Conservation (phyloP, 2,329 filamentous ascomycete species). For the Aureobasidium sp. region DNA sequence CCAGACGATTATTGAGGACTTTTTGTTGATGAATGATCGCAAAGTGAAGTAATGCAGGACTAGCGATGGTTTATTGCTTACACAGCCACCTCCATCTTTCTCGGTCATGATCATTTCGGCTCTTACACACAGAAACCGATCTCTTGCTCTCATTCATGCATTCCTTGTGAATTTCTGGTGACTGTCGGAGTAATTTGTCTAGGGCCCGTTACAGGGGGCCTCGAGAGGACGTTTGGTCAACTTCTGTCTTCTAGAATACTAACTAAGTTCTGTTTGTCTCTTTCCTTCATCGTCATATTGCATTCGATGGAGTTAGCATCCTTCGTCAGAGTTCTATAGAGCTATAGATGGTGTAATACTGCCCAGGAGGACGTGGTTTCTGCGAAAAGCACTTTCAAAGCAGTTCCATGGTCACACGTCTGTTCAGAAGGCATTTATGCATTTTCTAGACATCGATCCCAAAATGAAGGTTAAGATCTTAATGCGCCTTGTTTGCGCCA, state of each 20-base stretch:
- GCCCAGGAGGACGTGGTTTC: no score
- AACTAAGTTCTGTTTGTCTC: no score
- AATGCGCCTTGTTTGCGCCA: background rate
- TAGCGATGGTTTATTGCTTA: slow-evolving; percentile 1
- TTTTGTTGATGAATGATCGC: background rate
- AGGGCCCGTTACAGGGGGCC: background rate
- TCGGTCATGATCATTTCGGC: background rate
- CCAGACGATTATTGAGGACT: background rate
- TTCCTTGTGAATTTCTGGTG: background rate
- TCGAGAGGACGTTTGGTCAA: no score
- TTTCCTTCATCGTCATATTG: no score
- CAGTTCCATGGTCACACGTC: no score
- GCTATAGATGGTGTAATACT: no score
- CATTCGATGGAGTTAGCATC: no score
- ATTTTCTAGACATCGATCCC: background rate
- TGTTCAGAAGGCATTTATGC: no score
- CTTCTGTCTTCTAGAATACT: no score
- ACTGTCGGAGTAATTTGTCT: background rate
- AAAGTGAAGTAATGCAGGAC: slow-evolving; percentile 7
- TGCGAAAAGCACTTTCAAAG: no score
- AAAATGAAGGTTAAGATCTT: background rate
- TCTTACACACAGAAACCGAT: background rate
- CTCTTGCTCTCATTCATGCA: background rate
- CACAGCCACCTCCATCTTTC: slow-evolving; percentile 9
- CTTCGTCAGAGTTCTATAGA: no score